Conservation (phyloP, 2,329 filamentous ascomycete species). For the Alternaria infectoria region DNA sequence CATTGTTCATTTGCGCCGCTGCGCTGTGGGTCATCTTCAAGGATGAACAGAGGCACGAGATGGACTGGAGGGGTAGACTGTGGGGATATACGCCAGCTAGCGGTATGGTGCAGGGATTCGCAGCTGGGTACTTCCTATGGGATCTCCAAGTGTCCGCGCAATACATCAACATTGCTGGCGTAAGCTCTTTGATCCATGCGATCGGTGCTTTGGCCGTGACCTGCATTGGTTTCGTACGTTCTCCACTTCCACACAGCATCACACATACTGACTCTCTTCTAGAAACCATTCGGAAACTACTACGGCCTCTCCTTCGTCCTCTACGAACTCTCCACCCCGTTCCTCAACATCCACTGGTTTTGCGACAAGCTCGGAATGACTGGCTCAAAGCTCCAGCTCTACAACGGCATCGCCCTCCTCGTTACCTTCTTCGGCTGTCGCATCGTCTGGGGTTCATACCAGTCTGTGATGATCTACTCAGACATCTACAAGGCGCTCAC, state of each 20-base stretch:
- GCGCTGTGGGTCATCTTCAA: slow-evolving; percentile 72
- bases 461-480: slow-evolving; percentile 67
- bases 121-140: slow-evolving; percentile 83
- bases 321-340: slow-evolving; percentile 83
- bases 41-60: slow-evolving; percentile 70
- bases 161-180: slow-evolving; percentile 73
- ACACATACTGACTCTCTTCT: slow-evolving; percentile 18
- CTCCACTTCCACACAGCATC: neutral
- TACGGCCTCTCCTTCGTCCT: slow-evolving; percentile 82
- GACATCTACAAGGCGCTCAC: slow-evolving; percentile 65
- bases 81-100: slow-evolving; percentile 79
- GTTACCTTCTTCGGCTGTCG: slow-evolving; percentile 77
- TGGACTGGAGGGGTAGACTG: slow-evolving; percentile 72
- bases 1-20: slow-evolving; percentile 71
- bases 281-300: slow-evolving; percentile 85
- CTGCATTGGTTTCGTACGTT: slow-evolving; percentile 76
- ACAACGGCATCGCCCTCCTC: slow-evolving; percentile 77
- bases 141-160: slow-evolving; percentile 73
- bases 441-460: slow-evolving; percentile 77
- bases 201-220: slow-evolving; percentile 75
- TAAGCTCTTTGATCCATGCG: slow-evolving; percentile 78
- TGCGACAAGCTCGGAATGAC: slow-evolving; percentile 84
- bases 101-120: slow-evolving; percentile 77
- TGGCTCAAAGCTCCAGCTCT: slow-evolving; percentile 73
- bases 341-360: slow-evolving; percentile 90